Evolutionary conservation across 2,329 filamentous ascomycete genomes (phyloP), one percentile per base, ranked within the genome.

Genomic region (Neoascochyta sp.): DNA sequence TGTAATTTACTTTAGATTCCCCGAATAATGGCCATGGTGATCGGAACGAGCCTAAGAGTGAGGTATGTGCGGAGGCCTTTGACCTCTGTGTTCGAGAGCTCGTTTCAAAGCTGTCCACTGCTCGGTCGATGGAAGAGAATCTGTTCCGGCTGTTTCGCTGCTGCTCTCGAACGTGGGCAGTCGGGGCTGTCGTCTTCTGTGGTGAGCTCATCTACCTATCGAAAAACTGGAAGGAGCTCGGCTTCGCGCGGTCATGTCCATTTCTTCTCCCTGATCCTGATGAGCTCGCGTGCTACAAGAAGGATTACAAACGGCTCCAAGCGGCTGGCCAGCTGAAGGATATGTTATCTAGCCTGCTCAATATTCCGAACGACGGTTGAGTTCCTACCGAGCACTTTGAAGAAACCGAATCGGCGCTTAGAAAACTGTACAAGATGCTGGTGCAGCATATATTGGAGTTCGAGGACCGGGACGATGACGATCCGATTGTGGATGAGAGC

Each of bases 191-290:
- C 28, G 61, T 58, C 10, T 52, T 68, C 16, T 57, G 52, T 8
- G 51, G 69, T 30, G 60, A 66, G 34, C 33, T 70, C n/a, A 63
- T 67, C 28, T 52, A 63, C 28, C 56, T 60, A n/a, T 54, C 61
- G 29, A 46, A 29, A 33, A 36, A 31, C 7, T 70, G 62, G 65
- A 43, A 51, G 26, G 47, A 62, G 19, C 59, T 69, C 32, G 65
- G 65, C 10, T 47, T 69, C 32, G 23, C 37, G 25, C 57, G 45
- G 12, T 39, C 42, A 22, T 65, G 56, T 52, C 61, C 50, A 15
- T 63, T 52, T 42, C 24, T 40, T 22, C 12, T 52, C 35, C 56
- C 51, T n/a, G 27, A 29, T 16, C 33, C 43, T 14, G 40, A 58
- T 22, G 54, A 57, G 33, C 11, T 52, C n/a, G 39, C 29, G 17